Conservation (phyloP, 2,329 filamentous ascomycete genomes). For the Xylariaceae sp. region DNA sequence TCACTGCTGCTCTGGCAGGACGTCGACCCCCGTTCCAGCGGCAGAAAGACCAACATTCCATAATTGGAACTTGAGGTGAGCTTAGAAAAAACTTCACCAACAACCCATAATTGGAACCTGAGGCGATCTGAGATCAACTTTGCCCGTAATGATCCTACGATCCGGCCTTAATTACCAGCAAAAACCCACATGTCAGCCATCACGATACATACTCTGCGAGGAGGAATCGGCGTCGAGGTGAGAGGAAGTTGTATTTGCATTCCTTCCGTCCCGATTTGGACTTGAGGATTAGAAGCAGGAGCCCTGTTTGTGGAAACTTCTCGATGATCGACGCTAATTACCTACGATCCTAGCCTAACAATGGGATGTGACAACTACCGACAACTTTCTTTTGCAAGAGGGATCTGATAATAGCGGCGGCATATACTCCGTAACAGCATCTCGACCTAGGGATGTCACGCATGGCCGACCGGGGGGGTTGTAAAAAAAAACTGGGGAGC, state of each 20-base stretch:
- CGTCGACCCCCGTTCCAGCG: neutral
- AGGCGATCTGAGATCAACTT: conserved; percentile 14
- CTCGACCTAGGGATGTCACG: neutral
- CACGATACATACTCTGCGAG: conserved; percentile 7
- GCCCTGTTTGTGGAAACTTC: conserved; percentile 8
- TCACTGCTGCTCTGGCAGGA: too few species aligned
- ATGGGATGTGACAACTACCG: neutral
- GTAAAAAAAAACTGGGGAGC: neutral
- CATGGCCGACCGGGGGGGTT: neutral
- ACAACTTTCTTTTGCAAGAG: neutral
- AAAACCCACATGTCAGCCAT: conserved; percentile 1
- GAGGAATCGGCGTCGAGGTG: conserved; percentile 18
- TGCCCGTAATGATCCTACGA: conserved; percentile 7
- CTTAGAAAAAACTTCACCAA: conserved; percentile 1
- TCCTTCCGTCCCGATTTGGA: conserved; percentile 11
- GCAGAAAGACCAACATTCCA: conserved; percentile 14
- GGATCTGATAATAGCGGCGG: conserved; percentile 1
- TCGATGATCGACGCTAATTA: conserved; percentile 15
- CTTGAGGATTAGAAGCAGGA: conserved; percentile 15
- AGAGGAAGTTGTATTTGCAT: conserved; percentile 11
- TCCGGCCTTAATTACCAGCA: conserved; percentile 2
- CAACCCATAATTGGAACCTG: conserved; percentile 5
- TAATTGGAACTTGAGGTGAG: conserved; percentile 14
- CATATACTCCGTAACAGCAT: neutral
- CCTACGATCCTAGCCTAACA: neutral